Percentiles rank a stretch among this genome's conserved stretches.
Conservation (phyloP, 1,139 yeast genomes). For the Blastobotrys arbuscula region DNA sequence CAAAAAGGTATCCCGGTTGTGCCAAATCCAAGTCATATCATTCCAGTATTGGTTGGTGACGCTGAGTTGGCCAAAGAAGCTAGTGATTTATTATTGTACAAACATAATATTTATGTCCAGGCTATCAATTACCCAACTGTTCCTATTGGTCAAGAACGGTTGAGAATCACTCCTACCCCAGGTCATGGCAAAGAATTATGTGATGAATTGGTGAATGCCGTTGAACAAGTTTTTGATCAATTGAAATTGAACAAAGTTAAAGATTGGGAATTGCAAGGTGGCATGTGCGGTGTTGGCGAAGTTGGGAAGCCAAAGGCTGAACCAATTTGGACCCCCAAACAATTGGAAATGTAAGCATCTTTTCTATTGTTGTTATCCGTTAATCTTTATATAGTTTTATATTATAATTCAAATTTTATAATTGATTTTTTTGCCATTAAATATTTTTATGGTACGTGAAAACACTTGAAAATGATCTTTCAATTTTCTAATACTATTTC, state of each 20-base stretch:
- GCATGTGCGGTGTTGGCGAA: slow-evolving; percentile 82
- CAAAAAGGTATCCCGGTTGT: slow-evolving; percentile 85
- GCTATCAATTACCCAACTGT: slow-evolving; percentile 98
- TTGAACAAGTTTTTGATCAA: slow-evolving; percentile 74
- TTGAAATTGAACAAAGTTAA: slow-evolving; percentile 66
- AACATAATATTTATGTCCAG: slow-evolving; percentile 88
- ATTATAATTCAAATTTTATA: too few species aligned
- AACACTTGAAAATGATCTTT: too few species aligned
- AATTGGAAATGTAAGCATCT: slow-evolving; percentile 41
- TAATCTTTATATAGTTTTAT: too few species aligned
- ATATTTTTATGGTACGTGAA: too few species aligned
- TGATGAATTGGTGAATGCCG: slow-evolving; percentile 68
- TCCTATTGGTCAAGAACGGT: slow-evolving; percentile 90
- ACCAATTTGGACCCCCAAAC: slow-evolving; percentile 79
- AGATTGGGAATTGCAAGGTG: slow-evolving; percentile 78
- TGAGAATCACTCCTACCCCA: slow-evolving; percentile 97
- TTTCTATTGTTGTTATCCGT: not conserved
- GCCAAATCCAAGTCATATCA: slow-evolving; percentile 96
- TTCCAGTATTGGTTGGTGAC: slow-evolving; percentile 90
- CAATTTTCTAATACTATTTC: too few species aligned
- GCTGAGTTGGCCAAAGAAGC: slow-evolving; percentile 90
- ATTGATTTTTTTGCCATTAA: too few species aligned
- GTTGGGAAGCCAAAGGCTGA: slow-evolving; percentile 38
- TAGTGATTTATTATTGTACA: slow-evolving; percentile 77
- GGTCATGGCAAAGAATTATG: slow-evolving; percentile 80